A percentile compares a stretch with the other conserved stretches of the same genome.
These are phyloP conservation scores for Crucibulum laeve DNA, from an alignment of 768 basidiomycete species.

Conservation along the genomic window DNA sequence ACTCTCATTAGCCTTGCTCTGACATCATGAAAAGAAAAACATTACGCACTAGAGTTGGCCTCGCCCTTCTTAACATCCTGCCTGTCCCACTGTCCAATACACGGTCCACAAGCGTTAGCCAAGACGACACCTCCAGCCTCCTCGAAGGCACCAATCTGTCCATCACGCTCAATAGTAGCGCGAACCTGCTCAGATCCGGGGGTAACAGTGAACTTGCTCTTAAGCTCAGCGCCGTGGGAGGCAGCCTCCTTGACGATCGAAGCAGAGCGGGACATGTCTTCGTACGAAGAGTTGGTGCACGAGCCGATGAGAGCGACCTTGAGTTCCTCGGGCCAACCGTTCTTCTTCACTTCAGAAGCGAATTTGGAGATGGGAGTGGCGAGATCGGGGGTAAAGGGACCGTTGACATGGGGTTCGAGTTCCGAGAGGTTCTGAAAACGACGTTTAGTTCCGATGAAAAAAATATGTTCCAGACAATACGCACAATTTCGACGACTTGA, in stretches of 20 bases:
- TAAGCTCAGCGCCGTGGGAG: constrained; percentile 79
- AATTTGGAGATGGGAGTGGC: constrained; percentile 98
- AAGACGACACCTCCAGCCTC: constrained; percentile 87
- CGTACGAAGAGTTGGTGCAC: constrained; percentile 99
- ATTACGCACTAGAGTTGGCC: constrained; percentile 82
- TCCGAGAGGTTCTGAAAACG: constrained; percentile 77
- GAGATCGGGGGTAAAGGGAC: constrained; percentile 99
- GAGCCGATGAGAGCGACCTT: constrained; percentile 98
- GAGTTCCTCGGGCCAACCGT: constrained; percentile 95
- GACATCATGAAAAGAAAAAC: not conserved
- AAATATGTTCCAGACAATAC: constrained; percentile 19
- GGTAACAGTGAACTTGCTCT: constrained; percentile 97
- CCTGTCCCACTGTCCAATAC: constrained; percentile 99
- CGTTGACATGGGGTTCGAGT: constrained; percentile 99
- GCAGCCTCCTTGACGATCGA: constrained; percentile 89
- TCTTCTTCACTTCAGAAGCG: constrained; percentile 85
- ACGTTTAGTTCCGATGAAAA: not conserved
- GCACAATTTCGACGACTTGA: constrained; percentile 84
- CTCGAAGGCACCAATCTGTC: constrained; percentile 87
- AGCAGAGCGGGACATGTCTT: constrained; percentile 98
- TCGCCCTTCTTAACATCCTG: constrained; percentile 96
- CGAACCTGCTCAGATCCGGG: constrained; percentile 98
- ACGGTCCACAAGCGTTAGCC: constrained; percentile 98
- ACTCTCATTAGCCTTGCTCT: not conserved
- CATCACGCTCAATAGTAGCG: constrained; percentile 96